Percentiles rank a stretch among this genome's conserved stretches.
phyloP scores from a whole-genome alignment of 2,329 filamentous ascomycete genomes.

The Orbilia brochopaga region DNA sequence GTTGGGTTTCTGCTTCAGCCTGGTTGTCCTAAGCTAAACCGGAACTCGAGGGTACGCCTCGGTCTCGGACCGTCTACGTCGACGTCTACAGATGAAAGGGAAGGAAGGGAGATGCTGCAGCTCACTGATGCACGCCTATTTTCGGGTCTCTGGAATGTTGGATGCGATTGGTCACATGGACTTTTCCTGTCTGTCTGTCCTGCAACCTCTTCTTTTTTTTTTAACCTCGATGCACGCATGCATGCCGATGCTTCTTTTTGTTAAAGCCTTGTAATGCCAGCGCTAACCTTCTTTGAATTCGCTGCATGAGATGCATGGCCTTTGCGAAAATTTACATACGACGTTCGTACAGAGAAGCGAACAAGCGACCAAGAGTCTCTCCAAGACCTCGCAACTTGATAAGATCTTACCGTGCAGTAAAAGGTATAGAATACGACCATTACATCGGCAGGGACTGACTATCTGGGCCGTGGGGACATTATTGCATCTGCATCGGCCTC shows the following conservation, averaged over 20 bases:
- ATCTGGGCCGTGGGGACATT: too few relatives aligned
- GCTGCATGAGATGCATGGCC: background rate
- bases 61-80: constrained; percentile 11
- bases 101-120: too few relatives aligned
- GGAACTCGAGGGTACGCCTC: constrained; percentile 17
- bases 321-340: constrained; percentile 12
- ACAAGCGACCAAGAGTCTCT: constrained; percentile 38
- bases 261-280: background rate
- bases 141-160: constrained; percentile 17
- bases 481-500: too few relatives aligned
- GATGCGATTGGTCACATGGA: constrained; percentile 51
- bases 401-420: background rate
- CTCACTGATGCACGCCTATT: too few relatives aligned
- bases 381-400: background rate
- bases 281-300: too few relatives aligned
- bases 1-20: constrained; percentile 17
- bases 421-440: too few relatives aligned
- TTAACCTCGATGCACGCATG: constrained; percentile 25
- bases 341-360: constrained; percentile 8
- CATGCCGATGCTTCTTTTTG: constrained; percentile 8
- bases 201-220: constrained; percentile 32
- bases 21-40: background rate
- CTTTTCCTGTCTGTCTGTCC: background rate
- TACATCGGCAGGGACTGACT: too few relatives aligned
- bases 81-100: background rate